Evolutionary conservation across 805 yeast genomes (phyloP), one percentile per base, ranked within the genome.

Genomic region (Candida chauliodis): DNA sequence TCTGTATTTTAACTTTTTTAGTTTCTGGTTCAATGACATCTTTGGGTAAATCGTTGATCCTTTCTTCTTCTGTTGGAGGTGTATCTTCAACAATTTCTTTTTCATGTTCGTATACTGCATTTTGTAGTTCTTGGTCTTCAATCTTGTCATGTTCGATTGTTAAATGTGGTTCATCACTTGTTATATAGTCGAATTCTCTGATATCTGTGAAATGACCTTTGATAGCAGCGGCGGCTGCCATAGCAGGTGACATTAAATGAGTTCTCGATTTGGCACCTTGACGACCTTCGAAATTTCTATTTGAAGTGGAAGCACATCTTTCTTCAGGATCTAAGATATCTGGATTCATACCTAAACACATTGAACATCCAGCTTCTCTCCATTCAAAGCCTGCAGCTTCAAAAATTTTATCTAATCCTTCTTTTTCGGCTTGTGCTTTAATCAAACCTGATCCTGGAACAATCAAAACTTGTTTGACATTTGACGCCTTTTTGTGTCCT

Each of bases 341-440:
- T 30, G 98, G 97, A 70, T 93, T 93, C 99, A 93, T 93, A 65
- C 99, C 99, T 37, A 93, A 76, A 71, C 99, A 93, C 99, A 93
- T 93, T 29, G 98, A 91, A 70, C 99, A 93, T 45, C 99, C 99
- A 49, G 99, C 98, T 71, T 93, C 99, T 73, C 99, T 84, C 99
- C 99, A 93, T 52, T 86, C 91, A 58, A 93, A 93, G 15, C 96
- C 98, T 36, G 99, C 97, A 35, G 79, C 87, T 55, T 71, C 78
- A 56, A 93, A 93, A 42, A 93, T 77, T 69, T 86, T 85, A 63
- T 93, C 93, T 41, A 93, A 75, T 37, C 99, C 99, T 70, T 93
- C 99, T 46, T 68, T 73, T 69, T 93, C 99, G 39, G 99, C 99
- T 66, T 87, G 95, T 44, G 72, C 70, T 69, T 91, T 93, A 49